Base-by-base conservation (phyloP, 140 eudicot genomes). In the Anethum foeniculum region DNA sequence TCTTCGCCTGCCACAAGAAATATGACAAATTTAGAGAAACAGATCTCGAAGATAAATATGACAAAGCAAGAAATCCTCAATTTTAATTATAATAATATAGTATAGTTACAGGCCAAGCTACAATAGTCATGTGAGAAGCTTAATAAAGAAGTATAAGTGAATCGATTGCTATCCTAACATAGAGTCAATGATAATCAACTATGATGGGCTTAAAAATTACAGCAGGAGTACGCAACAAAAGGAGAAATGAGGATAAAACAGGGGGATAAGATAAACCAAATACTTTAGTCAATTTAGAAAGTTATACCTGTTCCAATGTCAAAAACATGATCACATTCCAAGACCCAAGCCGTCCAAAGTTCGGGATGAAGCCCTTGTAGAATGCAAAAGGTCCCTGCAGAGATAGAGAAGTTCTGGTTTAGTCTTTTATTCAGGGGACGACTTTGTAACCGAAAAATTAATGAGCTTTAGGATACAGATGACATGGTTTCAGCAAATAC, bases 241-340 rank as follows among this genome's bases (percentile, higher is more conserved):
- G 28, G 34, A 3, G 11, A 39, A 21, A 30, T 16, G 74, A 68
- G 39, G 74, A 46, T 47, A 27, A 46, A 28, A 75, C 10, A 28
- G 15, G 15, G 10, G 2, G 7, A 15, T 19, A 13, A 5, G 27
- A n/a, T 12, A 2, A 5, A 75, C 30, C 13, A 7, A 27, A 6
- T 6, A 32, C 30, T 74, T 73, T 8, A n/a, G 25, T 43, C 44
- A 58, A 56, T 38, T 21, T 78, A 14, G 49, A 38, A 64, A 32
- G 23, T 38, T 51, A 25, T 88, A 95, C 98, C 93, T 93, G 97
- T 87, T 95, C 98, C 77, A 95, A 82, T 10, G 99, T 95, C 79
- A 95, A 81, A 92, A 95, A 95, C 99, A 95, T 95, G 85, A 95
- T 89, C 80, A 95, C 99, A 49, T 95, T 95, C 99, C 99, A 95